phyloP scores from a whole-genome alignment of 2,329 filamentous ascomycete genomes.

The Colletotrichum theobromicola region DNA sequence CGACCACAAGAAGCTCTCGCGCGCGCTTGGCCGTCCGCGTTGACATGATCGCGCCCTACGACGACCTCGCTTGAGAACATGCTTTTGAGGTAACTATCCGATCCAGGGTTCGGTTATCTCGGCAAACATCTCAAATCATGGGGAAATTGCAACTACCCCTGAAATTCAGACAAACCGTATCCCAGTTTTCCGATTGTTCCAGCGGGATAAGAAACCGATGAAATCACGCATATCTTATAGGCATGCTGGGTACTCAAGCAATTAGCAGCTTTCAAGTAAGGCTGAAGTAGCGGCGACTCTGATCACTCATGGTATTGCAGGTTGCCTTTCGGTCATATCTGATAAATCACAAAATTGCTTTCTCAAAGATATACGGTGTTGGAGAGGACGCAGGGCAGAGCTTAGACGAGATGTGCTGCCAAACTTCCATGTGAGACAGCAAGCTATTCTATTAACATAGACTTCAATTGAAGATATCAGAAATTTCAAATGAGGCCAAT shows the following conservation, averaged over 20 bases:
- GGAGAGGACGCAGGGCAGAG: too few species aligned
- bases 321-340: not conserved
- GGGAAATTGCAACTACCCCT: not conserved
- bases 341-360: not conserved
- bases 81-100: not conserved
- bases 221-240: not conserved
- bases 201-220: not conserved
- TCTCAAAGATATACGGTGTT: not conserved
- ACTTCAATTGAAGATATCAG: not conserved
- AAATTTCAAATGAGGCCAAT: not conserved
- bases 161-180: not conserved
- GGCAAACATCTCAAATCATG: not conserved
- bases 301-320: not conserved
- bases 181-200: not conserved
- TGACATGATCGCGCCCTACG: not conserved
- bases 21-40: not conserved
- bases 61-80: not conserved
- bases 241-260: fast-evolving
- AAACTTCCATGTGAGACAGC: not conserved
- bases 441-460: fast-evolving
- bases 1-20: not conserved
- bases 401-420: too few species aligned
- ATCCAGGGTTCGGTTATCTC: not conserved
- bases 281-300: not conserved
- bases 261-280: not conserved